Evolutionary conservation across 2,329 filamentous ascomycete species (phyloP), one percentile per base, ranked within the genome.

Genomic region (Fusarium virguliforme): DNA sequence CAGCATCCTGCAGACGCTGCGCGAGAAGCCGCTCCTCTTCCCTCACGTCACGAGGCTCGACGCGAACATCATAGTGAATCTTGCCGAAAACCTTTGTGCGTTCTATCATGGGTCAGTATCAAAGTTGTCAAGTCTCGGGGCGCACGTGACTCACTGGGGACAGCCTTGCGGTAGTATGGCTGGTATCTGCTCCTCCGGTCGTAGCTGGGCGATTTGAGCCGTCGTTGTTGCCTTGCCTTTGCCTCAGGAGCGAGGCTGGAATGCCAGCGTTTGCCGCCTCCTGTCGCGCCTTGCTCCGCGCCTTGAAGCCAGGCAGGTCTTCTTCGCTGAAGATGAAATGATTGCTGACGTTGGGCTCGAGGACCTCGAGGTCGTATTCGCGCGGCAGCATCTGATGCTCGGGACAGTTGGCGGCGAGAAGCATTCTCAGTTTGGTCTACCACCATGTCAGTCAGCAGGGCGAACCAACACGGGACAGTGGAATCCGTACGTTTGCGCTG

Each of bases 321-420:
- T 97, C 94, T 82, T 99, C 96, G 41, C 92, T 94, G 78, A 99
- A 99, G 62, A 98, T 85, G 79, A 92, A 97, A 22, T 94, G 96
- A 81, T 97, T 98, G 76, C 89, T 89, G 35, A 95, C 89, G n/a
- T 88, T 79, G 60, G 80, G 77, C 55, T 86, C 85, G 61, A 82
- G 90, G 51, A 94, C 86, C 51, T 94, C 90, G 64, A 98, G 84
- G 72, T 94, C 89, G 82, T 98, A 99, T 77, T 97, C 94, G 77
- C 94, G 94, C 10, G 95, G 94, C n/a, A 98, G 86, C 6, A 87
- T 83, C 73, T 91, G 87, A 78, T 97, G 94, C 69, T 90, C 86
- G 8, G 88, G 84, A 56, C 91, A 85, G 57, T 90, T 86, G 24
- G 86, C 86, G 75, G 87, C 85, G 46, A 97, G 86, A 68, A 94